A percentile compares a stretch with the other conserved stretches of the same genome.
phyloP scores from a whole-genome alignment of 352 stramenopile genomes.

The Pythium utonaiense region DNA sequence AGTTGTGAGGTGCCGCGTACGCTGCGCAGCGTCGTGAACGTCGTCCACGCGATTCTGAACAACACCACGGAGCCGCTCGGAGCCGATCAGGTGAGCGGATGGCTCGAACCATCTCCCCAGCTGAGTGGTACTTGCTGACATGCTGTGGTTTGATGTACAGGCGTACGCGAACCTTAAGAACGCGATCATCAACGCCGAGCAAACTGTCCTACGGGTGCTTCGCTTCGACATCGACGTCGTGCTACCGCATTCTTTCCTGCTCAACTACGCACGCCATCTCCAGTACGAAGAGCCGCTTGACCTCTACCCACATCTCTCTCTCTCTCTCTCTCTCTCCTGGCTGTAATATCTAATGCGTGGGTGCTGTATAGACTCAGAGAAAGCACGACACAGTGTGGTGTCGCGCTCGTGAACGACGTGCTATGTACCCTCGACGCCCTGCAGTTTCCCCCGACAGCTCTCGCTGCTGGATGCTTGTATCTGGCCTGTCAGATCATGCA shows the following conservation, averaged over 20 bases:
- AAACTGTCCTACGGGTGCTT: slow-evolving; percentile 44
- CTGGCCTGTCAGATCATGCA: slow-evolving; percentile 23
- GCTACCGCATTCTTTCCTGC: slow-evolving; percentile 31
- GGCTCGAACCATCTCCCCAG: not conserved
- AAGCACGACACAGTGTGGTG: slow-evolving; percentile 29
- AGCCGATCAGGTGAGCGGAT: slow-evolving; percentile 33
- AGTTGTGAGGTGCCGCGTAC: slow-evolving; percentile 43
- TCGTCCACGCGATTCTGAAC: slow-evolving; percentile 35
- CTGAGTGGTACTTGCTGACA: slow-evolving; percentile 1
- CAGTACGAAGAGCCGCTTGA: slow-evolving; percentile 12
- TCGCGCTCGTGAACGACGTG: slow-evolving; percentile 38
- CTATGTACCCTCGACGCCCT: slow-evolving; percentile 27
- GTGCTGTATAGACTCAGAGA: slow-evolving; percentile 23
- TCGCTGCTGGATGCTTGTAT: slow-evolving; percentile 31
- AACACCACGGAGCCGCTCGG: slow-evolving; percentile 27
- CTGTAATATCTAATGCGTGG: not conserved
- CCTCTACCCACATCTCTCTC: no score
- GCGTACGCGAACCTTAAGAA: slow-evolving; percentile 42
- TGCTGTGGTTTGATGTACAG: slow-evolving; percentile 17
- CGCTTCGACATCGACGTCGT: slow-evolving; percentile 45
- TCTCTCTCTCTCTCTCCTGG: no score
- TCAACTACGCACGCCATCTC: slow-evolving; percentile 30
- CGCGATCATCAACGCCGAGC: slow-evolving; percentile 47
- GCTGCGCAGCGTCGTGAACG: slow-evolving; percentile 49
- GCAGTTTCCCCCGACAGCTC: slow-evolving; percentile 22